These are phyloP conservation scores for Capsicum chinense DNA, from an alignment of 257 asterid species.

Conservation along the genomic window DNA sequence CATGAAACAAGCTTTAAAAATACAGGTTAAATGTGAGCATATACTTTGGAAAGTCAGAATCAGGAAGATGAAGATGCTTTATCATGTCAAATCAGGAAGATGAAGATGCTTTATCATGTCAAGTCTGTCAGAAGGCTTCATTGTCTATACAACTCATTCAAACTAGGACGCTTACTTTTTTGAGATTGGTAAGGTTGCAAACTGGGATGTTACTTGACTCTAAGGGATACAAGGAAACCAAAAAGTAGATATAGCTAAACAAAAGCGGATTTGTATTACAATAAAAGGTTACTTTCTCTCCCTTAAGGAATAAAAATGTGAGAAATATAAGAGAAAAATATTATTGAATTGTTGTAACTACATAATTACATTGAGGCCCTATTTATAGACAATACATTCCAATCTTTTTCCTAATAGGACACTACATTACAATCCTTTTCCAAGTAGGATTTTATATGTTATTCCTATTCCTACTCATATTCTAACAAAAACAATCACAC, in stretches of 20 bases:
- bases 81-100: not conserved
- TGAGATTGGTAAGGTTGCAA: too few species aligned
- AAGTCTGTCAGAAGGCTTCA: not conserved
- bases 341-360: too few species aligned
- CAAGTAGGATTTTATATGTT: too few species aligned
- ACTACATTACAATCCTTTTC: too few species aligned
- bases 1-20: not conserved
- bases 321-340: too few species aligned
- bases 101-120: conserved; percentile 16
- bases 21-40: not conserved
- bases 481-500: not conserved
- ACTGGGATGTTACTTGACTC: not conserved
- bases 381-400: too few species aligned
- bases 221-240: not conserved
- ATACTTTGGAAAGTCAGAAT: not conserved
- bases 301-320: not conserved
- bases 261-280: not conserved
- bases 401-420: too few species aligned
- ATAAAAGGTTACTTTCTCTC: not conserved
- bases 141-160: not conserved
- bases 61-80: conserved; percentile 14
- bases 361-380: too few species aligned
- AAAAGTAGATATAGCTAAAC: not conserved
- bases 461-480: too few species aligned
- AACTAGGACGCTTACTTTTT: not conserved